phyloP scores from a whole-genome alignment of 2,329 filamentous ascomycete genomes.

The Ophiostoma populinum region DNA sequence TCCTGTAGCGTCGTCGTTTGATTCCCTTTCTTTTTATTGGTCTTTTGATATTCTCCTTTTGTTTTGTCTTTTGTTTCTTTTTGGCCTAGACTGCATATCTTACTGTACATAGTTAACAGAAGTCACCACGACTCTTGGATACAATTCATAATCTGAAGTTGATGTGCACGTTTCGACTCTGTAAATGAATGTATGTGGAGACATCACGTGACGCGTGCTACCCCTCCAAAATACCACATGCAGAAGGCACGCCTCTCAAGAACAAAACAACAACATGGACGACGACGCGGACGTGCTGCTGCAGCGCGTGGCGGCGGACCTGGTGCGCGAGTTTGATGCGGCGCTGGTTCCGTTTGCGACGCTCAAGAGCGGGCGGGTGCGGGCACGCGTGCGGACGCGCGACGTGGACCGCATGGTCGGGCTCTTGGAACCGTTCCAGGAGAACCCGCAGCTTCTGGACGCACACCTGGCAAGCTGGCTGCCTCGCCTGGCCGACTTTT shows the following conservation, averaged over 20 bases:
- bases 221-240: too few relatives aligned
- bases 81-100: neutral
- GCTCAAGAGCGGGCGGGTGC: constrained; percentile 4
- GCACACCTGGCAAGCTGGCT: constrained; percentile 62
- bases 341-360: constrained; percentile 29
- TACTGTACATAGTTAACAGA: neutral
- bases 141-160: neutral
- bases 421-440: constrained; percentile 77
- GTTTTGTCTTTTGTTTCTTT: neutral
- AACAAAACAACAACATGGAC: constrained; percentile 30
- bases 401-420: constrained; percentile 13
- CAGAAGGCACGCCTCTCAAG: too few relatives aligned
- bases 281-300: constrained; percentile 44
- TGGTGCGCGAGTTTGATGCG: constrained; percentile 39
- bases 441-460: constrained; percentile 86
- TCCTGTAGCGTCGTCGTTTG: constrained; percentile 22
- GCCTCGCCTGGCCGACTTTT: constrained; percentile 56
- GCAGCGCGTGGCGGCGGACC: constrained; percentile 40
- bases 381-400: constrained; percentile 6
- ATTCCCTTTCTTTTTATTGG: neutral
- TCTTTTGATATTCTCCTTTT: neutral
- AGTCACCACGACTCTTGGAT: neutral
- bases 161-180: too few relatives aligned
- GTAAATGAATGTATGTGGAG: too few relatives aligned
- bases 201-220: too few relatives aligned